phyloP scores from a whole-genome alignment of 139 green algal genomes.

The Chlorella sp. region DNA sequence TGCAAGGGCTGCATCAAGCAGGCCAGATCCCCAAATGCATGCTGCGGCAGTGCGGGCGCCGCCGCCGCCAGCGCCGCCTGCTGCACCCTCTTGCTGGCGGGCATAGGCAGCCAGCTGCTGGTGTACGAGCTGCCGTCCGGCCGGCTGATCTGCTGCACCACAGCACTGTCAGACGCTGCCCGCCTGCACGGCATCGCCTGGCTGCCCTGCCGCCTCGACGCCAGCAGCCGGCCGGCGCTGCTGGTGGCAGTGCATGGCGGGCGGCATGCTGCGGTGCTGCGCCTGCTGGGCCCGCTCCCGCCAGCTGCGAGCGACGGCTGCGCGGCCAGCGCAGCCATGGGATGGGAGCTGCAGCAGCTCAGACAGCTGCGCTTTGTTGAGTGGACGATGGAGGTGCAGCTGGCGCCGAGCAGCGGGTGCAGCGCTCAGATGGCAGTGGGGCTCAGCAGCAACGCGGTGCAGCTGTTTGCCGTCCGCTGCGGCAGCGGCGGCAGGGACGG shows the following conservation, averaged over 20 bases:
- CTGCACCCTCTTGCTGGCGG: slow-evolving; percentile 12
- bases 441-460: slow-evolving; percentile 50
- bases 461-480: slow-evolving; percentile 23
- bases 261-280: slow-evolving; percentile 22
- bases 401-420: neutral
- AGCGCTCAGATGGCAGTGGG: slow-evolving; percentile 38
- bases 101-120: slow-evolving; percentile 44
- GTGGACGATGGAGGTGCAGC: slow-evolving; percentile 20
- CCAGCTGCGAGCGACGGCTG: neutral
- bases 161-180: slow-evolving; percentile 14
- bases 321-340: too few relatives aligned
- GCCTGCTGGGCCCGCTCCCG: neutral
- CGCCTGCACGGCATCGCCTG: slow-evolving; percentile 35
- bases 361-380: slow-evolving; percentile 2
- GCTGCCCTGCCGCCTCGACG: neutral
- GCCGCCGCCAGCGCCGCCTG: neutral
- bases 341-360: slow-evolving; percentile 13
- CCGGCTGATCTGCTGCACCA: neutral
- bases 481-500: neutral
- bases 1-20: too few relatives aligned
- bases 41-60: neutral
- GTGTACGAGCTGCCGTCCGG: slow-evolving; percentile 23
- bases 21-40: too few relatives aligned
- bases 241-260: slow-evolving; percentile 43
- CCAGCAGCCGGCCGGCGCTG: neutral